Base-by-base conservation (phyloP, 805 yeast species). In the Metschnikowia continentalis region DNA sequence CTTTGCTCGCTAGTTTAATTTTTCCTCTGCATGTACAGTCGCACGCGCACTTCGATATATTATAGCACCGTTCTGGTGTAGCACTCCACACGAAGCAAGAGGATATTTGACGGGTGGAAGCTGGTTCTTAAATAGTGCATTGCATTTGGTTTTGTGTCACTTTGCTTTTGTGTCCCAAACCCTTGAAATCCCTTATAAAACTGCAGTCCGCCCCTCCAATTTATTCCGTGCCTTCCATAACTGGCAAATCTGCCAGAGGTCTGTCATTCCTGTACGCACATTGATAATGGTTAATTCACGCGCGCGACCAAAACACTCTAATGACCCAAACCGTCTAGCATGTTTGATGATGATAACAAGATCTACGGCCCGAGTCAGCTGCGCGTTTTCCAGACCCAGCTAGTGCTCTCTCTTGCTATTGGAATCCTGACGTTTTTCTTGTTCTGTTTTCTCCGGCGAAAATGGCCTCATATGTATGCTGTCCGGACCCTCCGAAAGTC, bases 381-480 rank as follows among this genome's bases (percentile, higher is more conserved):
- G 62, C 72, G 83, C n/a, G 81, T 81, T 46, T 81, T 81, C 64
- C 74, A 72, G 44, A 78, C 82, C 13, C 86, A 81, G 60, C 64
- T 81, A 45, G 67, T 70, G 51, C 68, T 81, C 37, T 80, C 84
- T 53, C 59, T 75, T 2, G 60, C 71, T 43, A 61, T 76, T n/a
- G 86, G 86, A 0, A 33, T 69, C 6, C 52, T 71, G 10, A 71
- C 80, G 23, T 79, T 81, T 52, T 46, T 74, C 11, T 57, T 75
- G 20, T 81, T 81, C 60, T 81, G 86, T 55, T 54, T 77, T 32
- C 64, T 77, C 32, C 64, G 86, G 46, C 75, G 75, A 55, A 70
- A 72, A 53, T 79, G 83, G 71, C 86, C 86, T 8, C 75, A 80
- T 51, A 71, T 81, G 50, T 81, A 80, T 58, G 81, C 83, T 13